These are phyloP conservation scores for Suillus discolor DNA, from an alignment of 768 basidiomycete species.

Conservation along the genomic window DNA sequence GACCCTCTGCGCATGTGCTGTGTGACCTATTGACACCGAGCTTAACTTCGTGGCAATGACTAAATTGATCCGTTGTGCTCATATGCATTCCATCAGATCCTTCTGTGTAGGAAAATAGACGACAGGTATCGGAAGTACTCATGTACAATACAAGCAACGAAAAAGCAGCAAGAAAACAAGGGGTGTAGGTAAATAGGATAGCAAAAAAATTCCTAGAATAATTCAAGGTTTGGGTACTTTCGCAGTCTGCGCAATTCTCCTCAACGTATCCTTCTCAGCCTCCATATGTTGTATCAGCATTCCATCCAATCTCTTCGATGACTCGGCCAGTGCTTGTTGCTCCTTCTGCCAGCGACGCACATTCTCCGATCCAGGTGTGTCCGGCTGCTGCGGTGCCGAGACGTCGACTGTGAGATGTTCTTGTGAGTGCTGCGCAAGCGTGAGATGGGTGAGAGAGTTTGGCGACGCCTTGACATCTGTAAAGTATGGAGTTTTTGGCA, in stretches of 20 bases:
- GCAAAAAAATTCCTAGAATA: slow-evolving; percentile 8
- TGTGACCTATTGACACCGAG: slow-evolving; percentile 7
- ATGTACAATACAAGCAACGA: slow-evolving; percentile 30
- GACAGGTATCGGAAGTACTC: slow-evolving; percentile 16
- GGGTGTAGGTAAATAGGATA: slow-evolving; percentile 2
- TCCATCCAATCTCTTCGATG: slow-evolving; percentile 70
- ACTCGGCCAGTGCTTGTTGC: slow-evolving; percentile 50
- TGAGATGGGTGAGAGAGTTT: slow-evolving; percentile 33
- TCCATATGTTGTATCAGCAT: slow-evolving; percentile 84
- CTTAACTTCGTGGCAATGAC: slow-evolving; percentile 1
- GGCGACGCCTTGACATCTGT: slow-evolving; percentile 42
- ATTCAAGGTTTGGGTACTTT: slow-evolving; percentile 34
- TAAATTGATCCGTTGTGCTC: neutral
- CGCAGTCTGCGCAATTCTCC: slow-evolving; percentile 63
- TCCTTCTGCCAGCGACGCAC: slow-evolving; percentile 32
- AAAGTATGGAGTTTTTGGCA: slow-evolving; percentile 47
- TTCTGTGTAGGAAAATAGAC: slow-evolving; percentile 16
- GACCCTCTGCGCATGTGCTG: slow-evolving; percentile 11
- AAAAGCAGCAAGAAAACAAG: slow-evolving; percentile 9
- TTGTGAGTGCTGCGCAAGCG: slow-evolving; percentile 43
- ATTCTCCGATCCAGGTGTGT: slow-evolving; percentile 23
- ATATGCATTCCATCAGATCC: neutral
- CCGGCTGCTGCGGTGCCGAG: slow-evolving; percentile 18
- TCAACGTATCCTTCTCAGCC: slow-evolving; percentile 78
- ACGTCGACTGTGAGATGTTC: slow-evolving; percentile 33